A percentile compares a stretch with the other conserved stretches of the same genome.
Evolutionary conservation across 176 grass and related monocot genomes (phyloP).

Genomic region (Typha latifolia): DNA sequence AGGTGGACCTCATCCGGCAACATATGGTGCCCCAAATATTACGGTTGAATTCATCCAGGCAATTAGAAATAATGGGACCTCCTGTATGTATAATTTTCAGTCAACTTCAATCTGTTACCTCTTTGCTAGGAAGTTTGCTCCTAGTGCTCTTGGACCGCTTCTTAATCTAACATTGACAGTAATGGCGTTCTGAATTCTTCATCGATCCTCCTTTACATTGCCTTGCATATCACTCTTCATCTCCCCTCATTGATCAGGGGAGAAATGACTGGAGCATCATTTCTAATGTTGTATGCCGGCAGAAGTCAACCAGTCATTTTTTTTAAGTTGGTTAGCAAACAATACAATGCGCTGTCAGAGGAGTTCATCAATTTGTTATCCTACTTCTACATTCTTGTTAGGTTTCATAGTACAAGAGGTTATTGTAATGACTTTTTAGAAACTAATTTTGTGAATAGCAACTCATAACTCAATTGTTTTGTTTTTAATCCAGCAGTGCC

Average conservation of each 20-base stretch:
- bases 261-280: no score
- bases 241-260: no score
- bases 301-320: no score
- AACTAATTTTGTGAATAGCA: background rate
- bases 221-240: no score
- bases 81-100: slow-evolving; percentile 41
- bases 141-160: slow-evolving; percentile 44
- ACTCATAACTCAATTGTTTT: background rate
- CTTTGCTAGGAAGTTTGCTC: slow-evolving; percentile 55
- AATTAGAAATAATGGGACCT: slow-evolving; percentile 36
- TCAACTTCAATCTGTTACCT: slow-evolving; percentile 48
- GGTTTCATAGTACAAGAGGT: no score
- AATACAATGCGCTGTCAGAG: no score
- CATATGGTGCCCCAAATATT: slow-evolving; percentile 33
- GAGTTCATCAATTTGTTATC: no score
- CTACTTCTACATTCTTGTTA: no score
- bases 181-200: slow-evolving; percentile 46
- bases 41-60: slow-evolving; percentile 25
- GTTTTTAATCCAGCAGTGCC: background rate
- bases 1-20: slow-evolving; percentile 53
- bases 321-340: no score
- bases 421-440: background rate
- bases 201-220: background rate
- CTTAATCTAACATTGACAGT: slow-evolving; percentile 58
- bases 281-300: no score